Percentiles rank a stretch among this genome's conserved stretches.
phyloP scores from a whole-genome alignment of 2,329 filamentous ascomycete species.

The Cladorrhinum sp. region DNA sequence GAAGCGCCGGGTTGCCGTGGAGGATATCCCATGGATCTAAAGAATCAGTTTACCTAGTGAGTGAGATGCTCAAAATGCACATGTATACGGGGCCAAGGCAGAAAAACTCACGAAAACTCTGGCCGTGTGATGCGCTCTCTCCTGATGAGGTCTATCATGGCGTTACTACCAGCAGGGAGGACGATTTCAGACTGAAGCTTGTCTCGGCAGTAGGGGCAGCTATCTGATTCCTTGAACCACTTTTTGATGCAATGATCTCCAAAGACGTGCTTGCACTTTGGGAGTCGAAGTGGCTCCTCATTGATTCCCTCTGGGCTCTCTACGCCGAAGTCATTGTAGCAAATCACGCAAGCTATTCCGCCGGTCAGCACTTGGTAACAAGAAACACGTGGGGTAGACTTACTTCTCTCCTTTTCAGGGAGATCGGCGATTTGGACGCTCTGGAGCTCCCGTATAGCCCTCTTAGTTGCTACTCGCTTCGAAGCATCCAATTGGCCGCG shows the following conservation, averaged over 20 bases:
- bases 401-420: slow-evolving; percentile 47
- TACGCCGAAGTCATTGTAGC: slow-evolving; percentile 61
- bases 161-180: slow-evolving; percentile 1
- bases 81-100: no score
- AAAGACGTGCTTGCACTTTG: slow-evolving; percentile 63
- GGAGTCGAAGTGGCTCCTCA: slow-evolving; percentile 56
- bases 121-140: background rate
- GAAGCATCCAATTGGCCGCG: slow-evolving; percentile 41
- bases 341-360: slow-evolving; percentile 56
- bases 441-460: slow-evolving; percentile 45
- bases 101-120: background rate
- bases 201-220: slow-evolving; percentile 62
- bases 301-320: slow-evolving; percentile 55
- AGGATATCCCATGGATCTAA: background rate
- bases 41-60: background rate
- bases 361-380: slow-evolving; percentile 14
- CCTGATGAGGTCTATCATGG: background rate
- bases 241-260: slow-evolving; percentile 63
- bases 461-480: slow-evolving; percentile 48
- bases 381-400: slow-evolving; percentile 26
- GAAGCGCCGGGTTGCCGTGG: background rate
- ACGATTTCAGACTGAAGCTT: slow-evolving; percentile 53
- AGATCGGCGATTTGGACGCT: slow-evolving; percentile 46
- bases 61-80: background rate
- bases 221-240: slow-evolving; percentile 62